These are phyloP conservation scores for Hortiboletus flavorubellus DNA, from an alignment of 768 basidiomycete genomes.

Conservation along the genomic window DNA sequence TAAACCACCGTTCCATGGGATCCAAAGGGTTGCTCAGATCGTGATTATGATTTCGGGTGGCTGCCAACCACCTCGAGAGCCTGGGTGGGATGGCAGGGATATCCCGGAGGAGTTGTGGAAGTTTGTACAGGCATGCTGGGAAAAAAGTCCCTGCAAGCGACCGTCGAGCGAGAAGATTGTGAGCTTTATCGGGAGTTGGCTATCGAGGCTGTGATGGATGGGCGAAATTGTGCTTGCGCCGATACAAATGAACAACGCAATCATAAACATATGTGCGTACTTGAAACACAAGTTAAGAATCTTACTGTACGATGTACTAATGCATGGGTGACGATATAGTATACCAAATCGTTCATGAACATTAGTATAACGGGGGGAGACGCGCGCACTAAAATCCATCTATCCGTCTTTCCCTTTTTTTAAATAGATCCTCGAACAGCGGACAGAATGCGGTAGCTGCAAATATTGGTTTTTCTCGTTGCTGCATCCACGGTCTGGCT, in stretches of 20 bases:
- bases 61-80: slow-evolving; percentile 6
- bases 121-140: slow-evolving; percentile 25
- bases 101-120: slow-evolving; percentile 24
- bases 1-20: slow-evolving; percentile 21
- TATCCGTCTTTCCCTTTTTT: too few species aligned
- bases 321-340: too few species aligned
- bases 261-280: neutral
- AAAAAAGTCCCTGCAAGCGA: slow-evolving; percentile 5
- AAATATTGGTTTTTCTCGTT: too few species aligned
- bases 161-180: slow-evolving; percentile 15
- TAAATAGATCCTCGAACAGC: too few species aligned
- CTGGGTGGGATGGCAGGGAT: slow-evolving; percentile 19
- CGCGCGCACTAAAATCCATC: too few species aligned
- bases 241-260: neutral
- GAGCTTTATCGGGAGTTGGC: slow-evolving; percentile 13
- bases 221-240: neutral
- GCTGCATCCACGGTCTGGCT: too few species aligned
- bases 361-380: too few species aligned
- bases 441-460: too few species aligned
- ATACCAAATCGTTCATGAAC: too few species aligned
- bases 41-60: slow-evolving; percentile 20
- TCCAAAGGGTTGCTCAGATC: slow-evolving; percentile 21
- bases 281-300: too few species aligned
- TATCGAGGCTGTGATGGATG: neutral
- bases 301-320: too few species aligned